Percentiles rank a stretch among this genome's conserved stretches.
phyloP scores from a whole-genome alignment of 371 early-diverging fungal genomes.

The Dichotomocladium elegans region DNA sequence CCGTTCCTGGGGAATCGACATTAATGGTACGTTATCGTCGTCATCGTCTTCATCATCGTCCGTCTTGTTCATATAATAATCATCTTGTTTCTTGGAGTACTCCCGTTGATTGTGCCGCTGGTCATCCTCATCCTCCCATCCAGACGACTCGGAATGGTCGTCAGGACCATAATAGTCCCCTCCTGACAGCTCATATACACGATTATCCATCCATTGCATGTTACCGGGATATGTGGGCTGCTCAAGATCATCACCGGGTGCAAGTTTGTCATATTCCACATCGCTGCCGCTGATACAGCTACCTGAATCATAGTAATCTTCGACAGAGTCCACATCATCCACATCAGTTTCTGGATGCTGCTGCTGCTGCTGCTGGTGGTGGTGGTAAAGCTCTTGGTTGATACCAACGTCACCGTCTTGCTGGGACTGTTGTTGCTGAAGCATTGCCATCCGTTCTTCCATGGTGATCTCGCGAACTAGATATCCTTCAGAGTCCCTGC shows the following conservation, averaged over 20 bases:
- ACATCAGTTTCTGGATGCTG: not conserved
- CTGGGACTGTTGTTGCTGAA: not conserved
- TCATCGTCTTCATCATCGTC: conserved; percentile 5
- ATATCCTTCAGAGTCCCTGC: conserved; percentile 53
- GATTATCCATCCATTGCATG: conserved; percentile 13
- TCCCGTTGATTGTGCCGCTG: not conserved
- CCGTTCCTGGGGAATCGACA: not conserved
- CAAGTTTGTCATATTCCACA: conserved; percentile 14
- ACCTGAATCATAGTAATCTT: conserved; percentile 36
- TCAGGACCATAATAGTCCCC: conserved; percentile 4
- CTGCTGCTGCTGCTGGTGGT: not conserved
- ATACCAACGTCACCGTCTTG: too few relatives aligned
- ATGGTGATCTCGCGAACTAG: conserved; percentile 41
- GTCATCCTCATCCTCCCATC: conserved; percentile 7
- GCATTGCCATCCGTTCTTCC: conserved; percentile 22
- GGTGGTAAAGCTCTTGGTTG: not conserved
- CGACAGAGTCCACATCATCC: conserved; percentile 6
- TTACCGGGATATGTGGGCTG: conserved; percentile 7
- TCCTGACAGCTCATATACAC: conserved; percentile 24
- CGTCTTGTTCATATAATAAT: too few relatives aligned
- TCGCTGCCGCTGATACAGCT: conserved; percentile 30
- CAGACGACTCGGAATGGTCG: not conserved
- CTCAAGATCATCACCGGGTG: conserved; percentile 18
- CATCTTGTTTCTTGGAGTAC: not conserved
- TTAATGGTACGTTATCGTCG: conserved; percentile 16